Conservation (phyloP, 495 filamentous ascomycete species). For the Rhypophila decipiens region DNA sequence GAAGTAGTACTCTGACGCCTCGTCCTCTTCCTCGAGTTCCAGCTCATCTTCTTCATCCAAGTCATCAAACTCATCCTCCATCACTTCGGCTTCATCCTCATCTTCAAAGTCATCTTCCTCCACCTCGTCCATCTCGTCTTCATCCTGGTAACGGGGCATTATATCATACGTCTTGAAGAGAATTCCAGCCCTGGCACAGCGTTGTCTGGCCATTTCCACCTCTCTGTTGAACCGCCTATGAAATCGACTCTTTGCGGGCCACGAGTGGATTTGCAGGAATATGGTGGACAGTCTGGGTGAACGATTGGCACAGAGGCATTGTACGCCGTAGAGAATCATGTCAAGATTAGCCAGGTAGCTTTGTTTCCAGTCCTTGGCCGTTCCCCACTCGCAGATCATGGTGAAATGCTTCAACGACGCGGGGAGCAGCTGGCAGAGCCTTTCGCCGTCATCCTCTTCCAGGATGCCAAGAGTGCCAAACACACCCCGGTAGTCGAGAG, state of each 20-base stretch:
- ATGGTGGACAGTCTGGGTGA: constrained; percentile 17
- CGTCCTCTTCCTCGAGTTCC: constrained; percentile 30
- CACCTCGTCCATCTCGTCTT: constrained; percentile 18
- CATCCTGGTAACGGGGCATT: constrained; percentile 24
- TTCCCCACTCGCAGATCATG: constrained; percentile 29
- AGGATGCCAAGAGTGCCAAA: constrained; percentile 29
- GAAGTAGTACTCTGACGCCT: constrained; percentile 30
- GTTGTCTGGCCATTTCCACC: constrained; percentile 16
- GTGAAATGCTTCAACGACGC: constrained; percentile 22
- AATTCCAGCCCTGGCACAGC: constrained; percentile 21
- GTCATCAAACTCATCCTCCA: constrained; percentile 4
- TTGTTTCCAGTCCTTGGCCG: constrained; percentile 26
- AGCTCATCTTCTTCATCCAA: constrained; percentile 13
- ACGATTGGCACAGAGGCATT: constrained; percentile 17
- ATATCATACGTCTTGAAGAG: constrained; percentile 26
- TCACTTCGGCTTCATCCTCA: constrained; percentile 8
- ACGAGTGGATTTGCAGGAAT: constrained; percentile 28
- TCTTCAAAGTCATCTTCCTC: constrained; percentile 15
- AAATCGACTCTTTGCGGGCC: constrained; percentile 26
- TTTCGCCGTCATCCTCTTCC: constrained; percentile 28
- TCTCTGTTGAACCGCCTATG: constrained; percentile 24
- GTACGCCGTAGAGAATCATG: constrained; percentile 27
- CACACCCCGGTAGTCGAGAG: constrained; percentile 26
- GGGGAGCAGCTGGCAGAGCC: constrained; percentile 24
- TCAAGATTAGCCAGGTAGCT: constrained; percentile 26